Conservation (phyloP, 495 filamentous ascomycete genomes). For the Tuber calosporum region DNA sequence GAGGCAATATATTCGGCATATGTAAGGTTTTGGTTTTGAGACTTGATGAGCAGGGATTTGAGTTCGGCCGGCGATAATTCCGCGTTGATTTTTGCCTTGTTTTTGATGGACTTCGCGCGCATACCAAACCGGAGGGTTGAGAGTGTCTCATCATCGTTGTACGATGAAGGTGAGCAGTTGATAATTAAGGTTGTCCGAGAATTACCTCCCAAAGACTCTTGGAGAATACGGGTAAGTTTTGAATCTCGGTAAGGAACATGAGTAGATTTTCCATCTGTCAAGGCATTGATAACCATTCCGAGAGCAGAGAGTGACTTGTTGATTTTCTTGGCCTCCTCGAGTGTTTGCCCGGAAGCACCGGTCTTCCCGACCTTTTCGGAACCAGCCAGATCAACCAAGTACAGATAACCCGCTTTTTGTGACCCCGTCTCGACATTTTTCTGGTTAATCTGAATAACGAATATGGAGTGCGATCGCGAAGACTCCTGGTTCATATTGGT, state of each 20-base stretch:
- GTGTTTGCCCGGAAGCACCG: constrained; percentile 90
- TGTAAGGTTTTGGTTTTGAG: constrained; percentile 77
- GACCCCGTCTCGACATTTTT: constrained; percentile 98
- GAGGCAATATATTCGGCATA: constrained; percentile 78
- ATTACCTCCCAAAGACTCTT: constrained; percentile 95
- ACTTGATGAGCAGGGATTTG: constrained; percentile 83
- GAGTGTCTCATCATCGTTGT: constrained; percentile 93
- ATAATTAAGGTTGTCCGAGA: constrained; percentile 94
- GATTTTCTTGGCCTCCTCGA: constrained; percentile 99
- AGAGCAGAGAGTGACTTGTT: constrained; percentile 97
- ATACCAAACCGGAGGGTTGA: constrained; percentile 93
- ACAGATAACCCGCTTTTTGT: constrained; percentile 90
- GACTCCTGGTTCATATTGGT: constrained; percentile 99
- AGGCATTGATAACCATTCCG: constrained; percentile 96
- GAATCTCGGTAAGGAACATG: constrained; percentile 97
- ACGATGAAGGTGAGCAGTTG: constrained; percentile 96
- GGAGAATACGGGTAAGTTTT: constrained; percentile 91
- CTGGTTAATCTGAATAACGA: constrained; percentile 92
- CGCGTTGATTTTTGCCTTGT: constrained; percentile 99
- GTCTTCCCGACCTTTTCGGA: constrained; percentile 99
- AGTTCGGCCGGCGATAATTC: constrained; percentile 92
- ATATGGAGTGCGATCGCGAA: constrained; percentile 96
- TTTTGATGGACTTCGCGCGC: constrained; percentile 96
- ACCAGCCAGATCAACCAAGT: constrained; percentile 94
- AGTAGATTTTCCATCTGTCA: constrained; percentile 97